phyloP scores from a whole-genome alignment of 257 asterid species.

The Petrea volubilis region DNA sequence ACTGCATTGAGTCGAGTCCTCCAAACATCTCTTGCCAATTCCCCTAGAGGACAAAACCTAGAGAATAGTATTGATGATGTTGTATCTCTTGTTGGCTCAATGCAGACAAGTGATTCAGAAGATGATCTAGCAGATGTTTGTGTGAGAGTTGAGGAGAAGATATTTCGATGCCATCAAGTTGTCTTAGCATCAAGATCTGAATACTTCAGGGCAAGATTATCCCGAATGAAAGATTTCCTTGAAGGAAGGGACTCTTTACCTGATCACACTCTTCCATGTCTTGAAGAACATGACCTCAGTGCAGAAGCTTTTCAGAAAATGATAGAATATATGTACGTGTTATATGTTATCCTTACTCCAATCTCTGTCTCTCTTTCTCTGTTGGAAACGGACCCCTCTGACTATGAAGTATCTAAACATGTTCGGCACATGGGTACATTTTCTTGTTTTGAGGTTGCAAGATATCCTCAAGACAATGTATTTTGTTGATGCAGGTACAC shows the following conservation, averaged over 20 bases:
- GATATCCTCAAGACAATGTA: not conserved
- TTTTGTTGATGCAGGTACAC: slow-evolving; percentile 72
- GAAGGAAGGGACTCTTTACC: slow-evolving; percentile 51
- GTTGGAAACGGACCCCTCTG: not conserved
- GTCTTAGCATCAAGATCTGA: slow-evolving; percentile 91
- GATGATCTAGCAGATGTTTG: slow-evolving; percentile 89
- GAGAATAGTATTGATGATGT: slow-evolving; percentile 36
- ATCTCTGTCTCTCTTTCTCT: slow-evolving; percentile 15
- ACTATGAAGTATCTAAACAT: not conserved
- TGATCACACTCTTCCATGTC: slow-evolving; percentile 59
- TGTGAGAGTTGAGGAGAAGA: slow-evolving; percentile 66
- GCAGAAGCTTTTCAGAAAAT: slow-evolving; percentile 76
- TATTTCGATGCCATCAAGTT: slow-evolving; percentile 86
- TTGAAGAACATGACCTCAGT: slow-evolving; percentile 87
- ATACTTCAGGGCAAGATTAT: slow-evolving; percentile 85
- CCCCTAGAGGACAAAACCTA: slow-evolving; percentile 36
- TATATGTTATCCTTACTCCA: slow-evolving; percentile 7
- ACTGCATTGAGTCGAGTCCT: slow-evolving; percentile 69
- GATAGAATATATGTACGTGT: slow-evolving; percentile 85
- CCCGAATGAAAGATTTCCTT: slow-evolving; percentile 70
- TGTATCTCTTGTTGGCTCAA: slow-evolving; percentile 42
- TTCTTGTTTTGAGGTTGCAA: not conserved
- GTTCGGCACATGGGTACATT: not conserved
- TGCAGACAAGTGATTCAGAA: slow-evolving; percentile 38
- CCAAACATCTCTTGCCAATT: slow-evolving; percentile 66